Percentiles rank a stretch among this genome's conserved stretches.
phyloP scores from a whole-genome alignment of 176 grass and related monocot species.

The Ananas comosus region DNA sequence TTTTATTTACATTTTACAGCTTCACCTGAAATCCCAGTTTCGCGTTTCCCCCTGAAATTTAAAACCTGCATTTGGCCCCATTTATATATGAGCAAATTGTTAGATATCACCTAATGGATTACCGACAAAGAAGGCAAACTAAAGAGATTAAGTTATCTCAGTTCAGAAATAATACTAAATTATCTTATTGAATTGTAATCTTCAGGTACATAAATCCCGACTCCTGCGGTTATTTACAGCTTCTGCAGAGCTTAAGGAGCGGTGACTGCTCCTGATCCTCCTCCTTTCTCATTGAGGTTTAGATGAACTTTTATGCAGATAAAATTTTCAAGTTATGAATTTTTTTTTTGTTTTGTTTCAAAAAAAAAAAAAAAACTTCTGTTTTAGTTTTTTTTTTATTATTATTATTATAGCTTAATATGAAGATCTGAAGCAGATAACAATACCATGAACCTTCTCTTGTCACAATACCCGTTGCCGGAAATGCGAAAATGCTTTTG shows the following conservation, averaged over 20 bases:
- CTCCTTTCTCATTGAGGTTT: neutral
- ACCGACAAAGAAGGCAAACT: too few relatives aligned
- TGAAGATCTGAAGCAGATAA: neutral
- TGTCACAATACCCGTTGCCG: too few relatives aligned
- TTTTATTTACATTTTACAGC: neutral
- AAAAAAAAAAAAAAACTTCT: too few relatives aligned
- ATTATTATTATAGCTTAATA: too few relatives aligned
- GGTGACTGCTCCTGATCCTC: slow-evolving; percentile 63
- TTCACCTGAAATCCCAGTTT: too few relatives aligned
- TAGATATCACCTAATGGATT: too few relatives aligned
- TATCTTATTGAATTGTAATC: neutral
- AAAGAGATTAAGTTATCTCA: neutral
- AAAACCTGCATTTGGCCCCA: too few relatives aligned
- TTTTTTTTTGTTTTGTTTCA: neutral
- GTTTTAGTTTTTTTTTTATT: too few relatives aligned
- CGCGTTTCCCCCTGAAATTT: too few relatives aligned
- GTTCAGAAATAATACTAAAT: neutral
- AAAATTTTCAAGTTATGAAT: neutral
- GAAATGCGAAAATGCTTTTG: too few relatives aligned
- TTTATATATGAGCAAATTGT: too few relatives aligned
- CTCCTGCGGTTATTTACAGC: slow-evolving; percentile 53
- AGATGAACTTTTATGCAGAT: neutral
- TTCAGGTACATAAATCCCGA: slow-evolving; percentile 64
- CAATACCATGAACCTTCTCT: neutral
- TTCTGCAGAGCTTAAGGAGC: slow-evolving; percentile 59